These are phyloP conservation scores for Verticillium longisporum DNA, from an alignment of 2,329 filamentous ascomycete species.

Conservation along the genomic window DNA sequence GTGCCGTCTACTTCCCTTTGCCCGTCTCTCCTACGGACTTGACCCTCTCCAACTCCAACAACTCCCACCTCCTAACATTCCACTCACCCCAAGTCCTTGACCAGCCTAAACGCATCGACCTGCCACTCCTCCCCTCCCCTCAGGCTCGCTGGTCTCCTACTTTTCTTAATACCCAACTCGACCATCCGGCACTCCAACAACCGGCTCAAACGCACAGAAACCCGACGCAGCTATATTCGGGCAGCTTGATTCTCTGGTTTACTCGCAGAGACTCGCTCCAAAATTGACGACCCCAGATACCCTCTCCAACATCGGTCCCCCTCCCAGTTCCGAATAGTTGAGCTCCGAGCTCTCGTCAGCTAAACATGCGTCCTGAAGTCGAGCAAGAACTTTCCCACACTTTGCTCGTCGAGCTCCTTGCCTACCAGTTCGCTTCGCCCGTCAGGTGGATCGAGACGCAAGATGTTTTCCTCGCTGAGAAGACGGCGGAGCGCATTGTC, in stretches of 20 bases:
- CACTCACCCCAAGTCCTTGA: conserved; percentile 1
- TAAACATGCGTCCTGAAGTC: conserved; percentile 90
- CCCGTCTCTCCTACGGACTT: conserved; percentile 1
- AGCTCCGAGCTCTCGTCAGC: conserved; percentile 12
- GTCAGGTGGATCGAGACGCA: conserved; percentile 99
- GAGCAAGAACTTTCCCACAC: conserved; percentile 99
- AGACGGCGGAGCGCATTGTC: conserved; percentile 93
- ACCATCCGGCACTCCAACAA: neutral
- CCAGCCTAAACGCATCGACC: neutral
- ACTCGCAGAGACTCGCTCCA: neutral
- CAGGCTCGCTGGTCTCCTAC: conserved; percentile 5
- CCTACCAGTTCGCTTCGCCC: conserved; percentile 97
- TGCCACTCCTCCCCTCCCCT: conserved; percentile 9
- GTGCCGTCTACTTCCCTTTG: conserved; percentile 11
- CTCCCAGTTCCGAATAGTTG: conserved; percentile 11
- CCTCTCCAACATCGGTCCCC: conserved; percentile 7
- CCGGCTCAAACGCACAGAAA: neutral
- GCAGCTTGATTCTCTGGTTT: neutral
- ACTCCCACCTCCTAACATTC: conserved; percentile 2
- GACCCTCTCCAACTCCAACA: neutral
- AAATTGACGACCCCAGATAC: conserved; percentile 4
- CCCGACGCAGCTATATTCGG: neutral
- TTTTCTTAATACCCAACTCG: neutral
- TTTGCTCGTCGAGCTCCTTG: conserved; percentile 94
- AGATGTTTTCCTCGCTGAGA: conserved; percentile 97